phyloP scores from a whole-genome alignment of 1,284 basidiomycete species.

The Tilletia indica region DNA sequence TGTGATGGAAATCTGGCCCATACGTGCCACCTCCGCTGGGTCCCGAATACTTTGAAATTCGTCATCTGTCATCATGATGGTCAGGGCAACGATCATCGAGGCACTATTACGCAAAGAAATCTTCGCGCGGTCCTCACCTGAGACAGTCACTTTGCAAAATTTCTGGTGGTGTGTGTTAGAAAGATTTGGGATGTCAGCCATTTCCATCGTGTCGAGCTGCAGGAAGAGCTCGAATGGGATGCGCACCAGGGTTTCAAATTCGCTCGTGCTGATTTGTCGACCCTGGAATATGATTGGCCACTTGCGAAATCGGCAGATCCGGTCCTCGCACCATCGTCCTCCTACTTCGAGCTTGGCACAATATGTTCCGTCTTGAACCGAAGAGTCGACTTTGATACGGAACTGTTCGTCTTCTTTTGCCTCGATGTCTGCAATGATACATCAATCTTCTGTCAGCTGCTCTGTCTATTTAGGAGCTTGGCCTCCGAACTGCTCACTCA shows the following conservation, averaged over 20 bases:
- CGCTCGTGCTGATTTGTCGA: not conserved
- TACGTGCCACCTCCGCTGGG: not conserved
- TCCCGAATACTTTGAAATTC: not conserved
- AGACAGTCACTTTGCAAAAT: not conserved
- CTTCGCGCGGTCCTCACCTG: not conserved
- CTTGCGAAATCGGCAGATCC: not conserved
- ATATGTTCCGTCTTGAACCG: not conserved
- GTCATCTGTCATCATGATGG: not conserved
- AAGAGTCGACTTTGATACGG: not conserved
- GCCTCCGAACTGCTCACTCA: not conserved
- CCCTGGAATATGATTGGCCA: not conserved
- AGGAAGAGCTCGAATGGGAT: not conserved
- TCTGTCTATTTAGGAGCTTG: no score
- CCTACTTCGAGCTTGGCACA: not conserved
- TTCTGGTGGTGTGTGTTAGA: not conserved
- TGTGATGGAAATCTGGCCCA: not conserved
- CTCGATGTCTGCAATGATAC: not conserved
- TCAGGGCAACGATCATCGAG: no score
- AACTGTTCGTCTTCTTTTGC: not conserved
- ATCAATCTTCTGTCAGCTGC: no score
- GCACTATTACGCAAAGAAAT: not conserved
- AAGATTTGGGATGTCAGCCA: not conserved
- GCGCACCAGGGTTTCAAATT: not conserved
- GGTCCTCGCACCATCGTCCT: not conserved
- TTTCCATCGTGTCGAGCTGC: not conserved